Evolutionary conservation across 208 protist species (phyloP).

Genomic region (Crithidia thermophila): DNA sequence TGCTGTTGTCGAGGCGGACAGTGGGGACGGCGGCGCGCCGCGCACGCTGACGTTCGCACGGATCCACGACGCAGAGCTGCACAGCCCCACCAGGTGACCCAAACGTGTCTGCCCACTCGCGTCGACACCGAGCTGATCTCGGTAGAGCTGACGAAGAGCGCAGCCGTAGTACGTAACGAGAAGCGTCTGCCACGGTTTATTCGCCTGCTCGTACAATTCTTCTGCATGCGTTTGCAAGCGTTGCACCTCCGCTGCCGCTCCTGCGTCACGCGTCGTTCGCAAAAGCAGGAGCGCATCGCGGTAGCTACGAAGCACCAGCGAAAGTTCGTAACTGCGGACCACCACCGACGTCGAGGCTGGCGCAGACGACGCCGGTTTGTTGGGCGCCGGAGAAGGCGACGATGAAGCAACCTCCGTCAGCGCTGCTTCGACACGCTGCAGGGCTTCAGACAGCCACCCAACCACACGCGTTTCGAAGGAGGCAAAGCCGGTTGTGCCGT

Average conservation of each 20-base stretch:
- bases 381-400: not conserved
- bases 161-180: not conserved
- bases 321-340: slow-evolving; percentile 29
- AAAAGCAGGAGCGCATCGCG: slow-evolving; percentile 11
- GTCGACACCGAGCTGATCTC: not conserved
- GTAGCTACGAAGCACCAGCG: slow-evolving; percentile 29
- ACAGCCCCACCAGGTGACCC: not conserved
- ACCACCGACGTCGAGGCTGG: not conserved
- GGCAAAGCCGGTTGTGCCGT: not conserved
- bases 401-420: not conserved
- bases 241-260: not conserved
- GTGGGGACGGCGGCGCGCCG: too few species aligned
- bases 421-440: not conserved
- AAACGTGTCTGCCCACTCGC: not conserved
- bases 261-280: not conserved
- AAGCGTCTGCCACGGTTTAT: slow-evolving; percentile 23
- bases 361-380: too few species aligned
- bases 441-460: slow-evolving; percentile 7
- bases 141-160: slow-evolving; percentile 11
- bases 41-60: not conserved
- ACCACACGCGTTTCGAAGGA: slow-evolving; percentile 16
- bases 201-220: slow-evolving; percentile 1
- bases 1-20: too few species aligned
- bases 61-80: slow-evolving; percentile 13
- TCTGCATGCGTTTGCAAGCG: slow-evolving; percentile 3